phyloP scores from a whole-genome alignment of 2,329 filamentous ascomycete species.

The Colletotrichum gigasporum region DNA sequence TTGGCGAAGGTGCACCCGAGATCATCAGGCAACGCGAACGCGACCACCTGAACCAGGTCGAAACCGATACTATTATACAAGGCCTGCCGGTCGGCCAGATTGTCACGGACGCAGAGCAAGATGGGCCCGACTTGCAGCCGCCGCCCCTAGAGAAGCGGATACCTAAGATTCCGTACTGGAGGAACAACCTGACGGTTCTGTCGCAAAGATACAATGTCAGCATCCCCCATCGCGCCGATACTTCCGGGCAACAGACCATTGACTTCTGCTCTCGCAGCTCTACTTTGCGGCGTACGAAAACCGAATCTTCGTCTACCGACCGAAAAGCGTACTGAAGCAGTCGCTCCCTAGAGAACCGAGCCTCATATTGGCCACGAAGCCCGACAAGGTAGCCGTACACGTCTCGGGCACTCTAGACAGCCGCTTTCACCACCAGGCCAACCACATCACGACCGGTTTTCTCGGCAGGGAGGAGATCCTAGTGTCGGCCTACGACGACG shows the following conservation, averaged over 20 bases:
- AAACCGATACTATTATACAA: constrained; percentile 13
- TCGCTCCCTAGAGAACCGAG: constrained; percentile 58
- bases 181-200: constrained; percentile 66
- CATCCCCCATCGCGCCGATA: not conserved
- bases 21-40: constrained; percentile 48
- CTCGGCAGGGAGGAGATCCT: constrained; percentile 77
- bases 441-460: constrained; percentile 74
- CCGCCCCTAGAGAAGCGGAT: constrained; percentile 25
- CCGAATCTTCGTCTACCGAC: constrained; percentile 66
- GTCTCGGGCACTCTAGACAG: constrained; percentile 64
- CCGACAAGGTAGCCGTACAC: constrained; percentile 47
- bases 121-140: not conserved
- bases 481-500: constrained; percentile 75
- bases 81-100: constrained; percentile 28
- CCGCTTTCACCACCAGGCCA: constrained; percentile 68
- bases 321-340: constrained; percentile 55
- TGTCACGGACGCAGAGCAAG: constrained; percentile 2
- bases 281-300: constrained; percentile 69
- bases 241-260: not conserved
- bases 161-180: constrained; percentile 46
- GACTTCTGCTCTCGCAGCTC: constrained; percentile 48
- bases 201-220: constrained; percentile 66
- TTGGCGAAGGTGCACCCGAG: constrained; percentile 45
- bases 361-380: constrained; percentile 57
- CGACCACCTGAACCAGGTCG: constrained; percentile 35